Evolutionary conservation across 495 filamentous ascomycete species (phyloP).

Genomic region (Lophium mytilinum): DNA sequence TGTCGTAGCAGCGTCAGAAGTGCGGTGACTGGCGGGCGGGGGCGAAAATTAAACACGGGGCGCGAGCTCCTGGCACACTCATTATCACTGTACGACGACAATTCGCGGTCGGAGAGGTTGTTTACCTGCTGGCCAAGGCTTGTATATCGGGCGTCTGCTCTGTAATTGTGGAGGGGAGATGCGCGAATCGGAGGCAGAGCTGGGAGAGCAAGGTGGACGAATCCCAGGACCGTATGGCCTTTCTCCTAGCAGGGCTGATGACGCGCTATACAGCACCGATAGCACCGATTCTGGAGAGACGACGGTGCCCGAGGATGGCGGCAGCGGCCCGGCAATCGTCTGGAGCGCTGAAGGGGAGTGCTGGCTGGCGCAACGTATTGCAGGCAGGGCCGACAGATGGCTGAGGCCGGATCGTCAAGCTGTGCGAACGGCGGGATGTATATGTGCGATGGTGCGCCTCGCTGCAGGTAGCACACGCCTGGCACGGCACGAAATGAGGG

Average conservation of each 20-base stretch:
- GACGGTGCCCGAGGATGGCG: slow-evolving; percentile 10
- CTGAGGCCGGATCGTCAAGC: not conserved
- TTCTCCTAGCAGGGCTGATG: slow-evolving; percentile 11
- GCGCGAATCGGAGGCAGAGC: slow-evolving; percentile 21
- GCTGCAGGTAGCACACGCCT: slow-evolving; percentile 10
- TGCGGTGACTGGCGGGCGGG: slow-evolving; percentile 19
- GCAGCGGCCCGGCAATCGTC: not conserved
- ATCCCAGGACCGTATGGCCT: slow-evolving; percentile 5
- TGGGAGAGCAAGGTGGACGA: slow-evolving; percentile 14
- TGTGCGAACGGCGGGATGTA: not conserved
- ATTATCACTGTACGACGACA: slow-evolving; percentile 15
- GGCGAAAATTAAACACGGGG: slow-evolving; percentile 2
- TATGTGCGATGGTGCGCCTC: not conserved
- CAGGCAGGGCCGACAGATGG: not conserved
- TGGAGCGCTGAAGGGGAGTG: not conserved
- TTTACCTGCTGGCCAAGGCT: slow-evolving; percentile 20
- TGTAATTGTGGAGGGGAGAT: slow-evolving; percentile 1
- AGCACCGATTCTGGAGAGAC: slow-evolving; percentile 15
- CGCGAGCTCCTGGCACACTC: not conserved
- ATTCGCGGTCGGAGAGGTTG: not conserved
- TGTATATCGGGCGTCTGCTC: slow-evolving; percentile 2
- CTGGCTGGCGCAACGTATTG: no score
- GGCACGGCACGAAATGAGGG: not conserved
- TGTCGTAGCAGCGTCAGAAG: slow-evolving; percentile 18
- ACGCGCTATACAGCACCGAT: slow-evolving; percentile 12